Base-by-base conservation (phyloP, 2,329 filamentous ascomycete genomes). In the Alternaria sp. region DNA sequence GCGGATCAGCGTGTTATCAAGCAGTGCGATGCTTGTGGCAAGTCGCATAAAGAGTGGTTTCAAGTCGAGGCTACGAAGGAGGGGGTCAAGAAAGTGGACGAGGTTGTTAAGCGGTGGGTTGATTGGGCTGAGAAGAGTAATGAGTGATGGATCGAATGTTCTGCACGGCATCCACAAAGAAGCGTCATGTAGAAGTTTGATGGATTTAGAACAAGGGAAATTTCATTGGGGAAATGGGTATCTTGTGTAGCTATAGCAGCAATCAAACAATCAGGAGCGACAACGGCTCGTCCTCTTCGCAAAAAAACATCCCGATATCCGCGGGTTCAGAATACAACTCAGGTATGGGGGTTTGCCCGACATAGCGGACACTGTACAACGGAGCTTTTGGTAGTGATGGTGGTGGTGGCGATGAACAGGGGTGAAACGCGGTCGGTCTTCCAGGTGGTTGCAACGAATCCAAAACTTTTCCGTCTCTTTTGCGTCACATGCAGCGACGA, bases 31-130 rank as follows among this genome's bases (percentile, higher is more conserved):
- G 85, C 87, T 1, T 99, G 95, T 73, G 93, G 93, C 2, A 88
- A 88, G 71, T 89, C 92, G 69, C 95, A 99, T 77, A 83, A 89
- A 51, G 95, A 99, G 80, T 99, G 94, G 94, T 99, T 99, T 75
- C 91, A 96, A 79, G 88, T 97, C 1, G 87, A 91, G 61, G 91
- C 91, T 0, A 88, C 82, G 23, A 85, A 88, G 63, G 84, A 88
- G 28, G 91, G 89, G 0, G 83, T 98, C 3, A 86, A 83, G 60
- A 83, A 72, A 26, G 85, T 91, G 9, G 88, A 91, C 78, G 87
- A 90, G 65, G 86, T 93, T 58, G 88, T 97, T 39, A 86, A 88
- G 72, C 81, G 92, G 65, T 99, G 95, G 95, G 88, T 93, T 8
- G 85, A 86, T 10, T 98, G 93, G 92, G 91, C 90, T 53, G 90